Conservation (phyloP, 805 yeast species). For the Teunomyces aglyptinius region DNA sequence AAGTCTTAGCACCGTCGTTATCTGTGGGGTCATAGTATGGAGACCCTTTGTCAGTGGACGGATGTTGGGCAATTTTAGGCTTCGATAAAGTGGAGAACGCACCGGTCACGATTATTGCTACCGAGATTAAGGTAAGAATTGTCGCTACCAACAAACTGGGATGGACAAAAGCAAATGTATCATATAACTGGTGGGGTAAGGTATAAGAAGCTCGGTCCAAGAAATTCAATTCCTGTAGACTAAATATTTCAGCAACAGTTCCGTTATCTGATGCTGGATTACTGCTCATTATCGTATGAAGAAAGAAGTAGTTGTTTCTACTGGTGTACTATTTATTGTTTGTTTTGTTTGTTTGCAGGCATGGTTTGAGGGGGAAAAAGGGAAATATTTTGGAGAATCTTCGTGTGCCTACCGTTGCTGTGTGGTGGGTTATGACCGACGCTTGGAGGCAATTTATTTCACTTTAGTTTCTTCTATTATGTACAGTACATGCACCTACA, state of each 20-base stretch:
- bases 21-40: conserved; percentile 23
- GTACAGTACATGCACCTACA: background rate
- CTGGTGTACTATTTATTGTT: background rate
- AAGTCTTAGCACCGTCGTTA: conserved; percentile 16
- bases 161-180: background rate
- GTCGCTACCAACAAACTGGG: background rate
- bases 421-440: no score
- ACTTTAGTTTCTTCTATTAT: background rate
- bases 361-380: no score
- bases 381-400: no score
- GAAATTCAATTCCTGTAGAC: background rate
- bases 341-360: background rate
- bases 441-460: no score
- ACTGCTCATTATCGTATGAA: background rate
- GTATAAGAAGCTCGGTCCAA: background rate
- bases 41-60: conserved; percentile 14
- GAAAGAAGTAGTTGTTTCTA: background rate
- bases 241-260: background rate
- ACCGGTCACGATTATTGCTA: conserved; percentile 2
- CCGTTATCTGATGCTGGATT: background rate
- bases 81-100: conserved; percentile 15
- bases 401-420: background rate
- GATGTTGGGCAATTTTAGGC: conserved; percentile 24
- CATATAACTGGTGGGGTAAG: background rate
- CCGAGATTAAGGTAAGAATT: background rate